Percentiles rank a stretch among this genome's conserved stretches.
phyloP scores from a whole-genome alignment of 352 stramenopile species.

The Globisporangium orthogonon region DNA sequence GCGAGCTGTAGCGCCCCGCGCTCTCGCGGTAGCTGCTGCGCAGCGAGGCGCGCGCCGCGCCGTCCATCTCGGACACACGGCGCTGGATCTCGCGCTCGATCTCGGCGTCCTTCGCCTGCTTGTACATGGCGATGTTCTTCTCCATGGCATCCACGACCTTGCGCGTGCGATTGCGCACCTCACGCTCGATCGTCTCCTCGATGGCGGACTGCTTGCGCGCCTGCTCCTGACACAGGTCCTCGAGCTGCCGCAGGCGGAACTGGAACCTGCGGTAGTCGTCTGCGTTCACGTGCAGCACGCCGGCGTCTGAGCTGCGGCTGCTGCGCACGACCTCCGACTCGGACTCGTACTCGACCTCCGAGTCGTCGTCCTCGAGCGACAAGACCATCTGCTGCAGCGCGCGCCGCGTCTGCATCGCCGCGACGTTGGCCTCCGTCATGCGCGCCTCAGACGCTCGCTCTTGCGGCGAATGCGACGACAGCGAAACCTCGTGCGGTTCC shows the following conservation, averaged over 20 bases:
- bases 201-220: constrained; percentile 61
- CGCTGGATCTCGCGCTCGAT: constrained; percentile 73
- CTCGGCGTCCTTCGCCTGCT: constrained; percentile 77
- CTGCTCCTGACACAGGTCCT: constrained; percentile 70
- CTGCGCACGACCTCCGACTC: constrained; percentile 24
- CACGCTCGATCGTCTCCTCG: constrained; percentile 72
- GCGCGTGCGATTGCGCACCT: constrained; percentile 55
- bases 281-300: constrained; percentile 45
- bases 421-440: constrained; percentile 62
- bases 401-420: constrained; percentile 67
- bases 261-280: constrained; percentile 84
- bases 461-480: constrained; percentile 15
- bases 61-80: constrained; percentile 47
- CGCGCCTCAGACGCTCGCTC: constrained; percentile 13
- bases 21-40: constrained; percentile 30
- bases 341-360: constrained; percentile 50
- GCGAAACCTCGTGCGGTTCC: background rate
- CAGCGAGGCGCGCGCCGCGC: constrained; percentile 10
- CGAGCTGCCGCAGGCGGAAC: constrained; percentile 69
- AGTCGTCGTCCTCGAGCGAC: constrained; percentile 70
- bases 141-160: constrained; percentile 74
- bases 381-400: constrained; percentile 84
- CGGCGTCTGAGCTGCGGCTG: constrained; percentile 3
- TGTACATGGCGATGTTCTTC: constrained; percentile 84
- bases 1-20: constrained; percentile 17